Evolutionary conservation across 164 flowering plant species (phyloP).

Genomic region (Amborella trichopoda): DNA sequence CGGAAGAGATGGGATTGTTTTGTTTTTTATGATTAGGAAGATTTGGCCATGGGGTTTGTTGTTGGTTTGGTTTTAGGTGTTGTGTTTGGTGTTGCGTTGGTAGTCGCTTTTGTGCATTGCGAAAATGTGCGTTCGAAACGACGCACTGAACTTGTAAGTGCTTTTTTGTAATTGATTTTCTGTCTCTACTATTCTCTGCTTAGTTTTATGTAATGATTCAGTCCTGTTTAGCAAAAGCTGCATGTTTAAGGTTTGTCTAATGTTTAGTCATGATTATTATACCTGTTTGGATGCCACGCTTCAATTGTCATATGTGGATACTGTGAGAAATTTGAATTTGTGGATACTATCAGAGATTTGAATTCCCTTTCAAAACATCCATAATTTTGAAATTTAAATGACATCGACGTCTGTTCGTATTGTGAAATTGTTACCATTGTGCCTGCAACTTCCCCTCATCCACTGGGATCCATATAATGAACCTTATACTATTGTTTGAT

Average conservation of each 20-base stretch:
- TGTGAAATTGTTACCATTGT: no score
- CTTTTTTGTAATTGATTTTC: not conserved
- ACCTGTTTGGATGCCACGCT: not conserved
- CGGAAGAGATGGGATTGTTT: no score
- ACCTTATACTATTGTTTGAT: no score
- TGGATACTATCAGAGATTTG: no score
- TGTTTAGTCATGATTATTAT: not conserved
- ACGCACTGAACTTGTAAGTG: slow-evolving; percentile 48
- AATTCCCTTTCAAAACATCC: no score
- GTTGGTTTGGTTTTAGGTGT: slow-evolving; percentile 52
- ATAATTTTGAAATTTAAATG: no score
- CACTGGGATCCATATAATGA: no score
- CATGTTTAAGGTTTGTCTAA: no score
- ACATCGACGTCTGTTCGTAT: no score
- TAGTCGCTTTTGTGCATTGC: slow-evolving; percentile 42
- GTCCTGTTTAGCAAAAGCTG: no score
- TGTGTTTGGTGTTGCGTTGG: slow-evolving; percentile 34
- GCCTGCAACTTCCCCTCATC: no score
- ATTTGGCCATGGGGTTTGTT: slow-evolving; percentile 37
- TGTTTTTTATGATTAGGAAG: not conserved
- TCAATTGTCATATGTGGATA: not conserved
- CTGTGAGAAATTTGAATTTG: not conserved
- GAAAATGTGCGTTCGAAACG: slow-evolving; percentile 54
- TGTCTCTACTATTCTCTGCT: not conserved
- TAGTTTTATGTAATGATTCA: no score